A percentile compares a stretch with the other conserved stretches of the same genome.
Evolutionary conservation across 2,329 filamentous ascomycete genomes (phyloP).

Genomic region (Triangularia setosa): DNA sequence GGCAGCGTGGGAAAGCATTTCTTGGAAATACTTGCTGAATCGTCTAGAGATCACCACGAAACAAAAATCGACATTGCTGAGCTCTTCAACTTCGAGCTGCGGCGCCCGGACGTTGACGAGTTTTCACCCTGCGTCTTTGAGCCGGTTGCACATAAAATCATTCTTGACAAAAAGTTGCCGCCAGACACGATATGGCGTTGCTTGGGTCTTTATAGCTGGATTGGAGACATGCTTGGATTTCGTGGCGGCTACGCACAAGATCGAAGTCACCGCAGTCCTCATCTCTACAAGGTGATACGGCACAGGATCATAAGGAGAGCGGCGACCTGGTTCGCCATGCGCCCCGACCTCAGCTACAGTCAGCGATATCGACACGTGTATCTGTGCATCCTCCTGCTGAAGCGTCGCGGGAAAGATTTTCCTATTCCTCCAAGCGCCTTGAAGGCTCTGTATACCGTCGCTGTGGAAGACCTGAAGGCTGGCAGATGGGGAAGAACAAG

Average conservation of each 20-base stretch:
- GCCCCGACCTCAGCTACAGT: not conserved
- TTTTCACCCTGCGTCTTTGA: constrained; percentile 20
- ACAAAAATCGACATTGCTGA: constrained; percentile 18
- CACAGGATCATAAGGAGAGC: not conserved
- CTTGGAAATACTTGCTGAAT: constrained; percentile 17
- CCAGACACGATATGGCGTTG: constrained; percentile 21
- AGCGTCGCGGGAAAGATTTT: not conserved
- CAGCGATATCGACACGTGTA: not conserved
- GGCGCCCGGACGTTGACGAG: not conserved
- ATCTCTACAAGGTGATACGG: not conserved
- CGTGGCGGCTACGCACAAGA: not conserved
- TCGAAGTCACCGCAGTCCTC: not conserved
- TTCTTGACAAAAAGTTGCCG: constrained; percentile 16
- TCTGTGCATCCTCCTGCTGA: not conserved
- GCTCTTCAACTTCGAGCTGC: constrained; percentile 16
- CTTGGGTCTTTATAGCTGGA: not conserved
- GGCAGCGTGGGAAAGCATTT: constrained; percentile 10
- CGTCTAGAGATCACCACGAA: constrained; percentile 13
- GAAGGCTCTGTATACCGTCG: constrained; percentile 29
- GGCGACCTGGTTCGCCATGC: not conserved
- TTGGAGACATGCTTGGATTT: not conserved
- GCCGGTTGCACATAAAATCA: constrained; percentile 17
- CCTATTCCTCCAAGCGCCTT: not conserved
- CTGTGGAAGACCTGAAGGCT: constrained; percentile 35
- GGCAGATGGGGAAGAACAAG: constrained; percentile 32